A percentile compares a stretch with the other conserved stretches of the same genome.
Conservation (phyloP, 2,329 filamentous ascomycete species). For the Exophiala phaeomuriformis region DNA sequence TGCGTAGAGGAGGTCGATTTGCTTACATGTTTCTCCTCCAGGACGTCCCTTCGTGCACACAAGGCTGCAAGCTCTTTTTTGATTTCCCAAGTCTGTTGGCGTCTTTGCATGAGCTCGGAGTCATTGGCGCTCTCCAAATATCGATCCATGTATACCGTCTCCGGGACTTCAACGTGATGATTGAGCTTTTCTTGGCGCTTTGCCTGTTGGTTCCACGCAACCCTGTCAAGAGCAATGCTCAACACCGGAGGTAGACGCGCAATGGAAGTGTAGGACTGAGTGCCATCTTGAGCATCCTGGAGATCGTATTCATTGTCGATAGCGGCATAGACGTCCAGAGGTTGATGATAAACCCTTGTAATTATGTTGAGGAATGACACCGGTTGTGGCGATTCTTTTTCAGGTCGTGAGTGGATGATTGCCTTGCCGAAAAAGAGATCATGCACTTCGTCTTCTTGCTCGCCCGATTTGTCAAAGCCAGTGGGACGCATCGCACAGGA, state of each 20-base stretch:
- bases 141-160: constrained; percentile 76
- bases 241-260: constrained; percentile 72
- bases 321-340: constrained; percentile 69
- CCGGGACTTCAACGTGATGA: constrained; percentile 69
- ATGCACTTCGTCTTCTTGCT: constrained; percentile 76
- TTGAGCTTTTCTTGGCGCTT: constrained; percentile 62
- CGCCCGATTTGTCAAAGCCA: constrained; percentile 58
- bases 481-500: constrained; percentile 74
- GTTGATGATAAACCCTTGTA: constrained; percentile 40
- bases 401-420: constrained; percentile 26
- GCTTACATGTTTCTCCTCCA: constrained; percentile 29
- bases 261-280: constrained; percentile 62
- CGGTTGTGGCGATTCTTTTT: constrained; percentile 27
- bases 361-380: constrained; percentile 56
- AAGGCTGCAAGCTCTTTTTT: constrained; percentile 57
- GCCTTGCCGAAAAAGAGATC: constrained; percentile 47
- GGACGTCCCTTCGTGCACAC: constrained; percentile 40
- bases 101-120: constrained; percentile 55
- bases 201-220: constrained; percentile 59
- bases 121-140: constrained; percentile 66
- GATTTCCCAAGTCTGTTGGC: constrained; percentile 67
- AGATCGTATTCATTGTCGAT: constrained; percentile 80
- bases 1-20: background rate
- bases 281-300: constrained; percentile 62
- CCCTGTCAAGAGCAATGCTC: constrained; percentile 81